Evolutionary conservation across 805 yeast species (phyloP).

Genomic region (Saccharomycopsis sp.): DNA sequence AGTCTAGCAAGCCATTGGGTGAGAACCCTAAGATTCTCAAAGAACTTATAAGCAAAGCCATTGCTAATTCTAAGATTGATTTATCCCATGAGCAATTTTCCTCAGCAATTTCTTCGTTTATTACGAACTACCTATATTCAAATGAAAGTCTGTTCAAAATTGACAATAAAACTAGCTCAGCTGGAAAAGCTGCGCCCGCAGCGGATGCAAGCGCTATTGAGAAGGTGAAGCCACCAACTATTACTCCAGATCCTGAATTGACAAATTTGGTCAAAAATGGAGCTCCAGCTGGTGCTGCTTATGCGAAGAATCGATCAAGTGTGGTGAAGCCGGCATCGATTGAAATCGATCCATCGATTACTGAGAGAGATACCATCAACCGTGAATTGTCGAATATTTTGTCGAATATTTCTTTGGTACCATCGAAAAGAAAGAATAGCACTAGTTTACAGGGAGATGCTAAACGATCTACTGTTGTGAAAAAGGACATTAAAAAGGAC

Average conservation of each 20-base stretch:
- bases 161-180: constrained; percentile 20
- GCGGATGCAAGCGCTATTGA: neutral
- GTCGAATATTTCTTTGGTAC: constrained; percentile 12
- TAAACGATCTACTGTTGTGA: neutral
- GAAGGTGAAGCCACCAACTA: constrained; percentile 11
- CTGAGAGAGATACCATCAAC: constrained; percentile 2
- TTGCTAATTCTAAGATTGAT: constrained; percentile 26
- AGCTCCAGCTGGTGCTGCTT: neutral
- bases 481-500: too few relatives aligned
- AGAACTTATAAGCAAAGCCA: constrained; percentile 26
- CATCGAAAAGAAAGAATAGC: constrained; percentile 9
- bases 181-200: constrained; percentile 25
- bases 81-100: constrained; percentile 27
- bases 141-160: constrained; percentile 2
- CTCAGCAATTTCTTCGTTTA: constrained; percentile 24
- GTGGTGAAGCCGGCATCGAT: neutral
- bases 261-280: constrained; percentile 9
- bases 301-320: neutral
- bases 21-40: constrained; percentile 22
- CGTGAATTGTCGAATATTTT: constrained; percentile 4
- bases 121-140: constrained; percentile 25
- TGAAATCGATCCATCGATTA: constrained; percentile 8
- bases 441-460: neutral
- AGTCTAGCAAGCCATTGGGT: neutral
- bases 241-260: constrained; percentile 11